Evolutionary conservation across 192 early-diverging fungal genomes (phyloP).

Genomic region (Borealophlyctis nickersoniae): DNA sequence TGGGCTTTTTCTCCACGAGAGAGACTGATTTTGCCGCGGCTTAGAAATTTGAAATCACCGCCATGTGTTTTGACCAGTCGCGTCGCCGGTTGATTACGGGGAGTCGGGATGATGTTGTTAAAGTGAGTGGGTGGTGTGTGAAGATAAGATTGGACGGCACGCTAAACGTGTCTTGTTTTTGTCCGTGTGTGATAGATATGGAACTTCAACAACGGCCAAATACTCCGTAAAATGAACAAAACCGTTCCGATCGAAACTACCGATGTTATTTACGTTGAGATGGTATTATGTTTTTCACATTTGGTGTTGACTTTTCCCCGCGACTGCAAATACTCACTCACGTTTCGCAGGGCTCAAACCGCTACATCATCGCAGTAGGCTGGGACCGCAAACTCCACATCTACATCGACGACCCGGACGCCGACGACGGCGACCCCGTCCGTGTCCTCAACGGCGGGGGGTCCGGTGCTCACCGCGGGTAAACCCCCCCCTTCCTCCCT

Average conservation of each 20-base stretch:
- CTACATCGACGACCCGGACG: slow-evolving; percentile 53
- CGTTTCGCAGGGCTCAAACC: slow-evolving; percentile 48
- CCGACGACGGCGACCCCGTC: slow-evolving; percentile 51
- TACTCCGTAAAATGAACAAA: slow-evolving; percentile 54
- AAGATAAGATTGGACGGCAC: too few species aligned
- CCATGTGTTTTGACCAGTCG: slow-evolving; percentile 58
- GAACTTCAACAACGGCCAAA: slow-evolving; percentile 70
- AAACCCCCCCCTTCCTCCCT: not conserved
- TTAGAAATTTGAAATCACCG: slow-evolving; percentile 57
- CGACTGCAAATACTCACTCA: too few species aligned
- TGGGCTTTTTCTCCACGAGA: slow-evolving; percentile 8
- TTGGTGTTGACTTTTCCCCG: too few species aligned
- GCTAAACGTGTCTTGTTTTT: not conserved
- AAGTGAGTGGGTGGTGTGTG: slow-evolving; percentile 23
- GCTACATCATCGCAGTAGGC: slow-evolving; percentile 57
- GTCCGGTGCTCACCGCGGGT: slow-evolving; percentile 42
- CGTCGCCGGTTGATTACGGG: slow-evolving; percentile 58
- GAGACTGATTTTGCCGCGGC: too few species aligned
- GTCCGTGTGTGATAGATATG: slow-evolving; percentile 44
- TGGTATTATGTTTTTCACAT: slow-evolving; percentile 24
- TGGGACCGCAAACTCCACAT: slow-evolving; percentile 59
- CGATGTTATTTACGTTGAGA: slow-evolving; percentile 55
- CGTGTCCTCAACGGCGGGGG: slow-evolving; percentile 46
- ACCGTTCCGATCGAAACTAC: slow-evolving; percentile 46
- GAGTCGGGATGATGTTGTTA: slow-evolving; percentile 54